Conservation (phyloP, 2,329 filamentous ascomycete genomes). For the Colletotrichum ledebouriae region DNA sequence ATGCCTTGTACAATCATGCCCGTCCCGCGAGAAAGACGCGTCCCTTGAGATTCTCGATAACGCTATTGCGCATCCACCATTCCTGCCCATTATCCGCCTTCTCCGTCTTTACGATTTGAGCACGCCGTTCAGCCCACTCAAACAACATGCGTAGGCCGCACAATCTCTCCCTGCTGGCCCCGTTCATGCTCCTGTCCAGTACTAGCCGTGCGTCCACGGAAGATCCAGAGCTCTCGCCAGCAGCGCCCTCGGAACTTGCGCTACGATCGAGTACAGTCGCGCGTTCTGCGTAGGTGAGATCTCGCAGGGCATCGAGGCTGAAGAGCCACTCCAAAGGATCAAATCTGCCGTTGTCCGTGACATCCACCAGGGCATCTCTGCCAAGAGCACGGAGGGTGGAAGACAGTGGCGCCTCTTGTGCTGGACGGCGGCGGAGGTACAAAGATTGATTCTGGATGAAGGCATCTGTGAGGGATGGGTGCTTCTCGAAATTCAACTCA, state of each 20-base stretch:
- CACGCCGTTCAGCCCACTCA: conserved; percentile 67
- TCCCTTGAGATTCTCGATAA: conserved; percentile 68
- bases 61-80: conserved; percentile 70
- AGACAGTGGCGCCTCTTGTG: conserved; percentile 77
- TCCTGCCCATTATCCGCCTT: conserved; percentile 49
- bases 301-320: conserved; percentile 66
- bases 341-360: conserved; percentile 49
- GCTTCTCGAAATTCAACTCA: conserved; percentile 78
- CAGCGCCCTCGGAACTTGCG: conserved; percentile 61
- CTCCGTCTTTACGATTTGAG: conserved; percentile 47
- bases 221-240: conserved; percentile 54
- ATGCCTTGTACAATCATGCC: conserved; percentile 46
- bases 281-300: conserved; percentile 75
- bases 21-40: conserved; percentile 63
- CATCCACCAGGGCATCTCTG: conserved; percentile 46
- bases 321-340: conserved; percentile 82
- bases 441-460: conserved; percentile 81
- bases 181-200: conserved; percentile 66
- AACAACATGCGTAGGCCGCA: conserved; percentile 67
- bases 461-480: conserved; percentile 71
- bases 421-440: conserved; percentile 78
- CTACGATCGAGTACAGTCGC: conserved; percentile 69
- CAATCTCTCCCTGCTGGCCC: conserved; percentile 57
- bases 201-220: conserved; percentile 79
- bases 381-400: conserved; percentile 82